These are phyloP conservation scores for Plantago ovata DNA, from an alignment of 257 asterid species.

Conservation along the genomic window DNA sequence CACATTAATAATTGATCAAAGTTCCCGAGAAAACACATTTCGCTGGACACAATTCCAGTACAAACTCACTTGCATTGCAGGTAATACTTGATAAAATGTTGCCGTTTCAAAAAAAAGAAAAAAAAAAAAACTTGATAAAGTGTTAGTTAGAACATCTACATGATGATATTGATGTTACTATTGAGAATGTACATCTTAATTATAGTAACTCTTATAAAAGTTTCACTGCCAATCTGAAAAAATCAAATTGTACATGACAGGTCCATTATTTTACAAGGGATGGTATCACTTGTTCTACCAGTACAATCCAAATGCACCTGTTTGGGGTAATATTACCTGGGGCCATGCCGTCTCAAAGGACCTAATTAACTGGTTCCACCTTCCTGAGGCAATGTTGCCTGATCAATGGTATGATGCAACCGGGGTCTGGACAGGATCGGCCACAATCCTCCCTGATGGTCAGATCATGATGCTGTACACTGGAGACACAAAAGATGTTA, in stretches of 20 bases:
- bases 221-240: too few species aligned
- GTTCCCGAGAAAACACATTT: too few species aligned
- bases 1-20: too few species aligned
- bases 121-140: too few species aligned
- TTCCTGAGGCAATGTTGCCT: constrained; percentile 18
- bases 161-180: too few species aligned
- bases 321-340: constrained; percentile 24
- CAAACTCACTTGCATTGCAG: too few species aligned
- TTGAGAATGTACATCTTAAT: too few species aligned
- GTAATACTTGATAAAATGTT: too few species aligned
- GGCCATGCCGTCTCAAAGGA: constrained; percentile 23
- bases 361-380: constrained; percentile 24
- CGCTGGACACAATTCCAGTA: too few species aligned
- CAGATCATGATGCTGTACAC: neutral
- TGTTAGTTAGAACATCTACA: too few species aligned
- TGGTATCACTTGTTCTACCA: constrained; percentile 29
- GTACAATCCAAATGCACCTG: constrained; percentile 21
- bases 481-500: neutral
- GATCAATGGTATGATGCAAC: constrained; percentile 23
- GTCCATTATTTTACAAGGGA: constrained; percentile 24
- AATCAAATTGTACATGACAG: neutral
- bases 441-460: constrained; percentile 15
- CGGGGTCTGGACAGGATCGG: constrained; percentile 27
- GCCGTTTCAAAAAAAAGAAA: too few species aligned
- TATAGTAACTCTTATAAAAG: too few species aligned